A percentile compares a stretch with the other conserved stretches of the same genome.
Evolutionary conservation across 1,284 basidiomycete species (phyloP).

Genomic region (Ustilago nuda): DNA sequence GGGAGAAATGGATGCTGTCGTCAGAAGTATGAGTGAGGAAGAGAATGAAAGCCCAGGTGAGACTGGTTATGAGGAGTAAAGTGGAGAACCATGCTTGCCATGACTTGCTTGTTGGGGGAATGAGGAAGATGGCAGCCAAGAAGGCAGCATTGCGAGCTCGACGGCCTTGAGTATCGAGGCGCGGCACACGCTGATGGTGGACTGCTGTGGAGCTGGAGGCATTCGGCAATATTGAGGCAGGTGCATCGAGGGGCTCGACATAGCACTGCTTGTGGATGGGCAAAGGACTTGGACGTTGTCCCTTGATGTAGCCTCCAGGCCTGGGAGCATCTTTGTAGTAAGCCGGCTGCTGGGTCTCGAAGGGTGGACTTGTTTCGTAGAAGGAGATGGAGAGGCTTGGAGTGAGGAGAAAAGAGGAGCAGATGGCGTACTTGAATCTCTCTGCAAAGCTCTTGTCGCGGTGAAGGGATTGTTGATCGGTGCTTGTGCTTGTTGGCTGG

Average conservation of each 20-base stretch:
- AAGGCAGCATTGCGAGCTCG: slow-evolving; percentile 27
- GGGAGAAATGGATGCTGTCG: slow-evolving; percentile 33
- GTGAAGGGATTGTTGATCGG: slow-evolving; percentile 2
- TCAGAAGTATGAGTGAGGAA: slow-evolving; percentile 29
- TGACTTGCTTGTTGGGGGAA: slow-evolving; percentile 33
- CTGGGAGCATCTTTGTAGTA: not conserved
- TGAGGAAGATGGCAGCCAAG: slow-evolving; percentile 22
- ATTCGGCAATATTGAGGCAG: slow-evolving; percentile 3
- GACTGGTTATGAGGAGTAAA: slow-evolving; percentile 21
- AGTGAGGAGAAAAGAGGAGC: slow-evolving; percentile 66
- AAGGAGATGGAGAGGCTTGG: slow-evolving; percentile 64
- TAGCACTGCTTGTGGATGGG: slow-evolving; percentile 16
- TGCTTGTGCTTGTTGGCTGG: not conserved
- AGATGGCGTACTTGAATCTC: slow-evolving; percentile 64
- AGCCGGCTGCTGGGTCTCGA: slow-evolving; percentile 2
- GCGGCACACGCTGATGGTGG: slow-evolving; percentile 17
- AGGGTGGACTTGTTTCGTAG: slow-evolving; percentile 51
- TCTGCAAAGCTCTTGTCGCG: slow-evolving; percentile 52
- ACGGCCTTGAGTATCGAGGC: slow-evolving; percentile 29
- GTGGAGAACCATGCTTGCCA: slow-evolving; percentile 36
- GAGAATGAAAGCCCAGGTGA: slow-evolving; percentile 35
- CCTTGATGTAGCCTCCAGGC: not conserved
- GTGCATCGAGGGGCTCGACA: slow-evolving; percentile 24
- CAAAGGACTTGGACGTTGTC: slow-evolving; percentile 5
- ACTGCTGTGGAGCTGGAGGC: not conserved